Conservation (phyloP, 2,329 filamentous ascomycete species). For the Penicillium griseofulvum region DNA sequence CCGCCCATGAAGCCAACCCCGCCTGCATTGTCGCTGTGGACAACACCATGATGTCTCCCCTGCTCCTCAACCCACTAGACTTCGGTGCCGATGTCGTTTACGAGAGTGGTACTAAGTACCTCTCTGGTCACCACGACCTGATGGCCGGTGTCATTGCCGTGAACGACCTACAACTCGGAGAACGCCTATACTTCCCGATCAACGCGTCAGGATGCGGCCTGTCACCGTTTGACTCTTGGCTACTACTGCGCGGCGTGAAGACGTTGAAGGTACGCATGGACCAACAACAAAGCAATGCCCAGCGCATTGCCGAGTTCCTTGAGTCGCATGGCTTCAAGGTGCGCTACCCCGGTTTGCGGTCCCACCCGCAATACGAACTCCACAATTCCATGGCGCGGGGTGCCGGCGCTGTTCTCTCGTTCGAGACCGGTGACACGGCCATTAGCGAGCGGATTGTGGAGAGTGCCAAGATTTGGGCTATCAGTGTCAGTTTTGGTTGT, state of each 20-base stretch:
- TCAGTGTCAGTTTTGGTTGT: slow-evolving; percentile 95
- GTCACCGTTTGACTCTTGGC: slow-evolving; percentile 91
- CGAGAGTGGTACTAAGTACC: slow-evolving; percentile 95
- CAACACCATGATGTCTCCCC: slow-evolving; percentile 97
- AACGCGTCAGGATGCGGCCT: slow-evolving; percentile 94
- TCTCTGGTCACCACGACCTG: slow-evolving; percentile 96
- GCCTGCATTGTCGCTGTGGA: slow-evolving; percentile 85
- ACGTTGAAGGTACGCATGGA: slow-evolving; percentile 98
- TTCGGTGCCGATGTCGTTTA: slow-evolving; percentile 95
- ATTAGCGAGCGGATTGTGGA: slow-evolving; percentile 93
- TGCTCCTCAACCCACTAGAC: slow-evolving; percentile 90
- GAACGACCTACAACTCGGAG: slow-evolving; percentile 76
- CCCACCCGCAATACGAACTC: slow-evolving; percentile 92
- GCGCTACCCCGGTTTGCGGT: slow-evolving; percentile 88
- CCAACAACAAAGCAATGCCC: slow-evolving; percentile 91
- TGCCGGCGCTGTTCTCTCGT: slow-evolving; percentile 88
- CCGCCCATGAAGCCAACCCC: slow-evolving; percentile 74
- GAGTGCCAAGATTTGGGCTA: slow-evolving; percentile 85
- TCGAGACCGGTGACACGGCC: slow-evolving; percentile 84
- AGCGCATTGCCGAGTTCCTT: slow-evolving; percentile 86
- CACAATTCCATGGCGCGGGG: slow-evolving; percentile 95
- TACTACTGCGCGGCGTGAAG: slow-evolving; percentile 93
- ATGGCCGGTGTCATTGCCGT: slow-evolving; percentile 97
- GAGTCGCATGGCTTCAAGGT: slow-evolving; percentile 90
- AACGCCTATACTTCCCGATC: slow-evolving; percentile 94